Conservation (phyloP, 768 basidiomycete genomes). For the Mycena galopus region DNA sequence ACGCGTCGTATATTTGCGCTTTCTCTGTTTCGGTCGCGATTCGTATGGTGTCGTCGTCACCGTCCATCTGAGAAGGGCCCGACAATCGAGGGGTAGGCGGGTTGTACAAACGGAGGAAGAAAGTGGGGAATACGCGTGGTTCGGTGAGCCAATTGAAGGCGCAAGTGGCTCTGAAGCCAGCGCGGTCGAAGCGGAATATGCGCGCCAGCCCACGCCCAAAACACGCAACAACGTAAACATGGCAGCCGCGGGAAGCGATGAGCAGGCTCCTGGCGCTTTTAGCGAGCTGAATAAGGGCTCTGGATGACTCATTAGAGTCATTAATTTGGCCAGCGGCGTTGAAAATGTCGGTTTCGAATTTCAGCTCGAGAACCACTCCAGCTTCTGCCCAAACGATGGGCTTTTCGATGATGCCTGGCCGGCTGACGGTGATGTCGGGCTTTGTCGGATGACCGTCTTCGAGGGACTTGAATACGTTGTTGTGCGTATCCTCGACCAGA, state of each 20-base stretch:
- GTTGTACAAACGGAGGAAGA: conserved; percentile 21
- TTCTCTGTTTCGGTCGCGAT: conserved; percentile 2
- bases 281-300: conserved; percentile 6
- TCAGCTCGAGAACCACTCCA: conserved; percentile 17
- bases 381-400: not conserved
- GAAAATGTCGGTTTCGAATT: conserved; percentile 11
- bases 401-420: not conserved
- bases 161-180: conserved; percentile 8
- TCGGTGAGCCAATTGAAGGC: conserved; percentile 10
- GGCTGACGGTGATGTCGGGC: conserved; percentile 14
- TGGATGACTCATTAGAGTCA: not conserved
- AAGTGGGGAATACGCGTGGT: not conserved
- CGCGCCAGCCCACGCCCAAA: not conserved
- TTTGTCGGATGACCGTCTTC: not conserved
- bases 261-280: conserved; percentile 19
- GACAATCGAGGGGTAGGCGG: not conserved
- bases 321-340: not conserved
- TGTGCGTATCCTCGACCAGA: conserved; percentile 7
- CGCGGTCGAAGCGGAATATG: conserved; percentile 25
- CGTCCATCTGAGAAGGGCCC: not conserved
- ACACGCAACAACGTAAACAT: conserved; percentile 8
- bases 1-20: not conserved
- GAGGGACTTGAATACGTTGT: not conserved
- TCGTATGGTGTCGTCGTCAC: conserved; percentile 15
- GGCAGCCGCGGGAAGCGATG: conserved; percentile 1